Percentiles rank a stretch among this genome's conserved stretches.
Evolutionary conservation across 2,329 filamentous ascomycete species (phyloP).

Genomic region (Fusarium sp.): DNA sequence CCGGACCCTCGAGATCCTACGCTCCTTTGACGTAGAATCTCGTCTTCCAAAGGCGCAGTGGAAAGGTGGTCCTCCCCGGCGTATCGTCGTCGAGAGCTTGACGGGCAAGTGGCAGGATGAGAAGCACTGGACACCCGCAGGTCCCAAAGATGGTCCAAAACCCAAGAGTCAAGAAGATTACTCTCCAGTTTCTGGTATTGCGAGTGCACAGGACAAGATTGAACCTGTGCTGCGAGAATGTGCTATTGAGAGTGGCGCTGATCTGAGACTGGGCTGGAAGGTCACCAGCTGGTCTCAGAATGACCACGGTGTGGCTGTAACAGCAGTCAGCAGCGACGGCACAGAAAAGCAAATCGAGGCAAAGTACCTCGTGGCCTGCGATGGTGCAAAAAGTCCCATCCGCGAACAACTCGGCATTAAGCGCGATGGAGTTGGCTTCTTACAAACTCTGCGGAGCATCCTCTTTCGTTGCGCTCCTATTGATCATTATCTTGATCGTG

Average conservation of each 20-base stretch:
- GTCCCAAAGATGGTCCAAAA: not conserved
- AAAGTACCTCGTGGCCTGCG: slow-evolving; percentile 54
- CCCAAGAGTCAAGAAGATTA: not conserved
- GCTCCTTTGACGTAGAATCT: slow-evolving; percentile 42
- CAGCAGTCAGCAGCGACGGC: not conserved
- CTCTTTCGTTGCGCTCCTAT: slow-evolving; percentile 48
- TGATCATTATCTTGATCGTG: slow-evolving; percentile 44
- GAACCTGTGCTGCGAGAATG: slow-evolving; percentile 52
- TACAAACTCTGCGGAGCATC: slow-evolving; percentile 51
- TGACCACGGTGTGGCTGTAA: slow-evolving; percentile 21
- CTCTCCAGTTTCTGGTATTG: slow-evolving; percentile 41
- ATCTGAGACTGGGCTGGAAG: slow-evolving; percentile 50
- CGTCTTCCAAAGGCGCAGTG: slow-evolving; percentile 12
- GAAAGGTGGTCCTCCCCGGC: slow-evolving; percentile 38
- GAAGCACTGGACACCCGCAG: slow-evolving; percentile 31
- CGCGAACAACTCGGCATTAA: slow-evolving; percentile 44
- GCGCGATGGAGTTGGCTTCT: slow-evolving; percentile 44
- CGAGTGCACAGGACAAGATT: slow-evolving; percentile 53
- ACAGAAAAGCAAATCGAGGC: slow-evolving; percentile 41
- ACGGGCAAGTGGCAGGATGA: slow-evolving; percentile 39
- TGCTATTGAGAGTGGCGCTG: slow-evolving; percentile 49
- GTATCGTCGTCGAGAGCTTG: slow-evolving; percentile 35
- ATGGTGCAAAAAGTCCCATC: slow-evolving; percentile 48
- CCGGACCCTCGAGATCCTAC: slow-evolving; percentile 54
- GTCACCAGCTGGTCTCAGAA: slow-evolving; percentile 44